Evolutionary conservation across 768 basidiomycete genomes (phyloP).

Genomic region (Rickenella mellea): DNA sequence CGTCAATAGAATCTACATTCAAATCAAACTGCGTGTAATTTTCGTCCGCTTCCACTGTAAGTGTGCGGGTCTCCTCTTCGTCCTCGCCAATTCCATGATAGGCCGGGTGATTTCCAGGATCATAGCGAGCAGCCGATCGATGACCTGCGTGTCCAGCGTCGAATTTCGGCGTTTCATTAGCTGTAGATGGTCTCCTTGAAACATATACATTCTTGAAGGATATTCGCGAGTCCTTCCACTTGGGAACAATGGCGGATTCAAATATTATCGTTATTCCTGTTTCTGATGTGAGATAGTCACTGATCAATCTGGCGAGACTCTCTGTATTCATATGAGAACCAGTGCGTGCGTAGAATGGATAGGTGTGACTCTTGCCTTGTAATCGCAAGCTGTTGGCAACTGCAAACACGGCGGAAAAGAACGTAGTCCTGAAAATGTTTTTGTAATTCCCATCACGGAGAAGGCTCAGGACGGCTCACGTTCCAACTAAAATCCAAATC

Average conservation of each 20-base stretch:
- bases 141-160: slow-evolving; percentile 25
- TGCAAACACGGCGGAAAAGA: slow-evolving; percentile 89
- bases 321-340: slow-evolving; percentile 30
- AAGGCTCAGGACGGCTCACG: slow-evolving; percentile 40
- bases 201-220: slow-evolving; percentile 97
- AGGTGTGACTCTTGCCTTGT: slow-evolving; percentile 54
- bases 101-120: slow-evolving; percentile 68
- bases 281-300: slow-evolving; percentile 86
- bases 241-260: slow-evolving; percentile 95
- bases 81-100: slow-evolving; percentile 57
- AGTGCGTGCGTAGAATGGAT: background rate
- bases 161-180: background rate
- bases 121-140: slow-evolving; percentile 58
- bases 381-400: slow-evolving; percentile 79
- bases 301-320: slow-evolving; percentile 79
- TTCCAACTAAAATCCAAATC: slow-evolving; percentile 91
- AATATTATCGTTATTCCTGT: slow-evolving; percentile 93
- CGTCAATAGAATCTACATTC: slow-evolving; percentile 90
- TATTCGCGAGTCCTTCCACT: slow-evolving; percentile 92
- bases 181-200: slow-evolving; percentile 56
- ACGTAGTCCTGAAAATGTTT: slow-evolving; percentile 60
- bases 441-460: slow-evolving; percentile 4
- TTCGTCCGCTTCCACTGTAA: slow-evolving; percentile 37
- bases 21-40: slow-evolving; percentile 92
- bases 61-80: slow-evolving; percentile 29